A percentile compares a stretch with the other conserved stretches of the same genome.
phyloP scores from a whole-genome alignment of 805 yeast genomes.

The Kuraishia ogatae region DNA sequence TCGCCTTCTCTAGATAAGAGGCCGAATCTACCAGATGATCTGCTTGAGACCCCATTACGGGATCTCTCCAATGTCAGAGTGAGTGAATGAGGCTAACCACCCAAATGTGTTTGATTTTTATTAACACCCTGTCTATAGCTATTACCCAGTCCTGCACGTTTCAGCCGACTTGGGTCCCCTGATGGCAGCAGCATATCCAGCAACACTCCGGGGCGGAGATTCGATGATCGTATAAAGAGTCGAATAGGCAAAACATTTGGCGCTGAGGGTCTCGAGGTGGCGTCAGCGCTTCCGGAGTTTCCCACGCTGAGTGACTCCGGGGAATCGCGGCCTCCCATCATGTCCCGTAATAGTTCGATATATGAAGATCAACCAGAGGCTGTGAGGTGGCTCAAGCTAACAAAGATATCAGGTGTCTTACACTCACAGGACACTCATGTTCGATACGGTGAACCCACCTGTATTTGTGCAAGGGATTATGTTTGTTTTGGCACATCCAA shows the following conservation, averaged over 20 bases:
- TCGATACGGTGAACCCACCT: slow-evolving; percentile 42
- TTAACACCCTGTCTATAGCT: neutral
- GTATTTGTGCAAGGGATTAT: slow-evolving; percentile 32
- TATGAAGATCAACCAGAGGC: slow-evolving; percentile 6
- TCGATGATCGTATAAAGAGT: slow-evolving; percentile 2
- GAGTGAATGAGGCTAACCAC: neutral
- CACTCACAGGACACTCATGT: slow-evolving; percentile 11
- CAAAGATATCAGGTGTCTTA: slow-evolving; percentile 13
- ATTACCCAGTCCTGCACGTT: neutral
- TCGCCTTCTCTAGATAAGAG: neutral
- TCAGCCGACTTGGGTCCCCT: neutral
- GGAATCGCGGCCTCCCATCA: neutral
- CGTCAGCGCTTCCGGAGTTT: neutral
- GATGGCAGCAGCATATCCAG: neutral
- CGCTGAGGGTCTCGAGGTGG: neutral
- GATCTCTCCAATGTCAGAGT: neutral
- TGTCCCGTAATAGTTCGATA: neutral
- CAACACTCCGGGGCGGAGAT: neutral
- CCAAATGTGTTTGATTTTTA: no score
- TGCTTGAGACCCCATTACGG: neutral
- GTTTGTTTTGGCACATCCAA: slow-evolving; percentile 63
- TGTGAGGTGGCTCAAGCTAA: slow-evolving; percentile 21
- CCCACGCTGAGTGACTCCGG: neutral
- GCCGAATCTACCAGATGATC: neutral
- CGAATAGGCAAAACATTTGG: neutral